Conservation (phyloP, 1,284 basidiomycete species). For the Tremellales sp. region DNA sequence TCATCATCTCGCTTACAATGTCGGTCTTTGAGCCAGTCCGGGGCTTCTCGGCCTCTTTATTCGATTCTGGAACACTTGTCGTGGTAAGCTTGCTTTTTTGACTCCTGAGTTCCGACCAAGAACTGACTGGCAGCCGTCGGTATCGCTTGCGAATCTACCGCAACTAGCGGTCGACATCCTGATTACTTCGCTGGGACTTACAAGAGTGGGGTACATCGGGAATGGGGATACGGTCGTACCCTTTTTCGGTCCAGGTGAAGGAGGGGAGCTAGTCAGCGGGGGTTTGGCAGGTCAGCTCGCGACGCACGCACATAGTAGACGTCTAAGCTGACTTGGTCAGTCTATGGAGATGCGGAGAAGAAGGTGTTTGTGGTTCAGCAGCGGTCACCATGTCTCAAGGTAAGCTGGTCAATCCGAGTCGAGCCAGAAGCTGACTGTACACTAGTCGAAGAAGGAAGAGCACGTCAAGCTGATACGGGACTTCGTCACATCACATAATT, state of each 20-base stretch:
- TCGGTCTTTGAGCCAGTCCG: slow-evolving; percentile 11
- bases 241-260: slow-evolving; percentile 62
- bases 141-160: slow-evolving; percentile 71
- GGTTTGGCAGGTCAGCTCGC: slow-evolving; percentile 64
- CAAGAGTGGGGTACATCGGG: slow-evolving; percentile 58
- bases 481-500: slow-evolving; percentile 55
- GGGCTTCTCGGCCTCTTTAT: slow-evolving; percentile 1
- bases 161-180: slow-evolving; percentile 71
- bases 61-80: slow-evolving; percentile 10
- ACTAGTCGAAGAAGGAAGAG: slow-evolving; percentile 62
- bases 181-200: slow-evolving; percentile 60
- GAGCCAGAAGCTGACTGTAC: slow-evolving; percentile 4
- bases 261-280: slow-evolving; percentile 61
- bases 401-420: no score
- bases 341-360: slow-evolving; percentile 58
- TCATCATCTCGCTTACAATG: background rate
- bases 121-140: slow-evolving; percentile 58
- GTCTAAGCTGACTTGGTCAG: slow-evolving; percentile 45
- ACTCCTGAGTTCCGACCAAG: background rate
- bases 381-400: slow-evolving; percentile 69
- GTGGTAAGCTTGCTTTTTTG: slow-evolving; percentile 9
- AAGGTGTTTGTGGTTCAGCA: slow-evolving; percentile 64
- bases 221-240: slow-evolving; percentile 62
- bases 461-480: slow-evolving; percentile 59
- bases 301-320: background rate